These are phyloP conservation scores for Fomitopsis serialis DNA, from an alignment of 768 basidiomycete species.

Conservation along the genomic window DNA sequence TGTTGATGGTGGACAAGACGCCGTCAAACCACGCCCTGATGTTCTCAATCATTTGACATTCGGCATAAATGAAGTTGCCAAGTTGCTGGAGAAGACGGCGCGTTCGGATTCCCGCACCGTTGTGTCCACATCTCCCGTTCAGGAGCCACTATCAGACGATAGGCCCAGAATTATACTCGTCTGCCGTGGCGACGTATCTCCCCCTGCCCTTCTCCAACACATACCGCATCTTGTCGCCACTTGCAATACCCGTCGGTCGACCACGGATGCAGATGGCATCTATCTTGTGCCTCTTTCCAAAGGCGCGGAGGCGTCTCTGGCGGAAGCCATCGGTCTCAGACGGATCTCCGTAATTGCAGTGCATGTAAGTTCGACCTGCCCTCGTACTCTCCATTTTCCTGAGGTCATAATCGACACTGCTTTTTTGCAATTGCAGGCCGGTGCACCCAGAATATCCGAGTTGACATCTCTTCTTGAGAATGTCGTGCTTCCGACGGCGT, in stretches of 20 bases:
- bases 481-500: slow-evolving; percentile 53
- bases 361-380: slow-evolving; percentile 44
- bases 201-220: slow-evolving; percentile 66
- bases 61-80: slow-evolving; percentile 83
- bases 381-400: not conserved
- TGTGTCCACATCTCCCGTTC: not conserved
- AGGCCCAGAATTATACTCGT: slow-evolving; percentile 46
- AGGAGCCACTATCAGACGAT: not conserved
- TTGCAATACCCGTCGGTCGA: slow-evolving; percentile 46
- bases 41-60: slow-evolving; percentile 45
- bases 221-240: slow-evolving; percentile 74
- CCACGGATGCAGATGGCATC: slow-evolving; percentile 22
- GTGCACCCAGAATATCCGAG: slow-evolving; percentile 29
- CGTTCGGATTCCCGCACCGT: slow-evolving; percentile 10
- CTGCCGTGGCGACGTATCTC: slow-evolving; percentile 73
- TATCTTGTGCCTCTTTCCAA: slow-evolving; percentile 62
- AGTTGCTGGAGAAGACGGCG: slow-evolving; percentile 58
- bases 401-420: not conserved
- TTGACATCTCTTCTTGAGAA: slow-evolving; percentile 38
- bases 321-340: slow-evolving; percentile 58
- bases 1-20: not conserved
- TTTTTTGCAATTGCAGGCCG: slow-evolving; percentile 26
- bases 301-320: slow-evolving; percentile 58
- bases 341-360: slow-evolving; percentile 63
- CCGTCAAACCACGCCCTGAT: slow-evolving; percentile 23